Evolutionary conservation across 2,329 filamentous ascomycete genomes (phyloP).

Genomic region (Colletotrichum viniferum): DNA sequence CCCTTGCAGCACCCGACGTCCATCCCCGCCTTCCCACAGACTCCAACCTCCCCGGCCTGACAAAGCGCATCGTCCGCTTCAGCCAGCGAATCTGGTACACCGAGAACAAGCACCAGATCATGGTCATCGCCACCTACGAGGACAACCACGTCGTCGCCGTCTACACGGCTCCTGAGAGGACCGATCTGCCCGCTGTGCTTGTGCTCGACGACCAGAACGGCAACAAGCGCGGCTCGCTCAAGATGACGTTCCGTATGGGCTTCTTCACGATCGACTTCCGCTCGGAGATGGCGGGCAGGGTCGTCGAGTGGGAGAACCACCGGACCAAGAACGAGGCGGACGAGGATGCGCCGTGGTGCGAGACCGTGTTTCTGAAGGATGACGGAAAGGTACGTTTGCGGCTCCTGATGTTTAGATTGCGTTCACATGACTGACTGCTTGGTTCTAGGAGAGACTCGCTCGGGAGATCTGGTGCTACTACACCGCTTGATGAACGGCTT

Average conservation of each 20-base stretch:
- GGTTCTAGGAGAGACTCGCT: background rate
- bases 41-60: background rate
- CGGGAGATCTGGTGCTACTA: background rate
- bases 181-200: accelerated
- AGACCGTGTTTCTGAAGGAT: background rate
- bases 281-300: background rate
- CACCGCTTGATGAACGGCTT: background rate
- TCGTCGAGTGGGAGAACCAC: background rate
- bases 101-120: background rate
- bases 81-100: background rate
- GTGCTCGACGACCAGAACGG: background rate
- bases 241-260: background rate
- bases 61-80: background rate
- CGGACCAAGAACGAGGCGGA: background rate
- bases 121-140: background rate
- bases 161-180: background rate
- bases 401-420: accelerated
- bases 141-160: background rate
- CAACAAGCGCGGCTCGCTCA: background rate
- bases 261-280: background rate
- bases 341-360: background rate
- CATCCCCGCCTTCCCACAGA: background rate
- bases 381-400: background rate
- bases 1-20: accelerated
- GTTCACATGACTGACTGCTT: background rate